phyloP scores from a whole-genome alignment of 441 rosid species.

The Melastoma candidum region DNA sequence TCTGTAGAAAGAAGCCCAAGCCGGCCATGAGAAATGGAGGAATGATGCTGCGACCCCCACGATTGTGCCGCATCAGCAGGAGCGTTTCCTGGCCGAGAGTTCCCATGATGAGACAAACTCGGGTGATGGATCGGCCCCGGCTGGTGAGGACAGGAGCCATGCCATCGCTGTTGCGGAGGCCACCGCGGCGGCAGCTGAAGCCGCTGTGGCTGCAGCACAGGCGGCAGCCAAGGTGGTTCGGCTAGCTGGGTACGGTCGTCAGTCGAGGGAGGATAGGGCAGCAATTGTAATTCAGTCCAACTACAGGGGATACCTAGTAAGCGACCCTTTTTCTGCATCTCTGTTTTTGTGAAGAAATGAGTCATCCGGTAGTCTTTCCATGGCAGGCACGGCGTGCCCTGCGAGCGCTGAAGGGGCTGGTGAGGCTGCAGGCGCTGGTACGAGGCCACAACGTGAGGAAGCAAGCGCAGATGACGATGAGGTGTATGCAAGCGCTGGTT shows the following conservation, averaged over 20 bases:
- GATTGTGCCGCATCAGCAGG: slow-evolving; percentile 18
- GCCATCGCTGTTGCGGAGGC: slow-evolving; percentile 87
- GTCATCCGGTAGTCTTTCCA: no score
- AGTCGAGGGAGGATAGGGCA: slow-evolving; percentile 63
- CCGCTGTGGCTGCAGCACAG: slow-evolving; percentile 87
- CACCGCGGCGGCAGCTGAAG: slow-evolving; percentile 90
- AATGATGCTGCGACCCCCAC: slow-evolving; percentile 56
- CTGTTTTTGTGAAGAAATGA: no score
- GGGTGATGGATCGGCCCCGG: slow-evolving; percentile 37
- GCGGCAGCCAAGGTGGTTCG: slow-evolving; percentile 90
- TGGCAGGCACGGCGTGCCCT: slow-evolving; percentile 81
- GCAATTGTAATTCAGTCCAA: slow-evolving; percentile 70
- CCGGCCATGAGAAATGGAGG: slow-evolving; percentile 43
- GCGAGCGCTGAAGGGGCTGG: slow-evolving; percentile 85
- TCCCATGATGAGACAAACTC: slow-evolving; percentile 62
- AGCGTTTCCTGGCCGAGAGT: slow-evolving; percentile 72
- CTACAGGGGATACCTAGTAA: slow-evolving; percentile 88
- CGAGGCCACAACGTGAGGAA: slow-evolving; percentile 93
- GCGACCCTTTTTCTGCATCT: background rate
- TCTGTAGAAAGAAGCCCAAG: slow-evolving; percentile 32
- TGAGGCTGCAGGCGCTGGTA: slow-evolving; percentile 86
- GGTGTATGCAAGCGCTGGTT: slow-evolving; percentile 93
- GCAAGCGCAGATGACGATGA: slow-evolving; percentile 97
- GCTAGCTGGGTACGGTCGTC: slow-evolving; percentile 76
- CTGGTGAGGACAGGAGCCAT: slow-evolving; percentile 52